phyloP scores from a whole-genome alignment of 2,329 filamentous ascomycete species.

The Ceratocystis eucalypticola region DNA sequence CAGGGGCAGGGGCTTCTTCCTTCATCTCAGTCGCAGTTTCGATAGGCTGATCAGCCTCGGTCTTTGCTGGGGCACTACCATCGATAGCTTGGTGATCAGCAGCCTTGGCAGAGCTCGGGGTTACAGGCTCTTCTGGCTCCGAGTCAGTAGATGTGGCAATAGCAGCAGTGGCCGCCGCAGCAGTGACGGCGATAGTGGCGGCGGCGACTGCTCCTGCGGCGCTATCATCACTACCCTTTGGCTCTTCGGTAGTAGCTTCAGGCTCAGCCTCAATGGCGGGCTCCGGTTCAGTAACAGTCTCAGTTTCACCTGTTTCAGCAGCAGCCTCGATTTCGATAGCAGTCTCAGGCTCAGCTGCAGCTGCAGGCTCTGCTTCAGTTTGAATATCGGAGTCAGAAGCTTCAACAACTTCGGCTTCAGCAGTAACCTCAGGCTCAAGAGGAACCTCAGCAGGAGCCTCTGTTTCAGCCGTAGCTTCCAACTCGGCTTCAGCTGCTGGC shows the following conservation, averaged over 20 bases:
- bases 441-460: slow-evolving; percentile 13
- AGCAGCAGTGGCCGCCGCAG: not conserved
- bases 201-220: not conserved
- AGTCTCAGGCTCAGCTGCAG: not conserved
- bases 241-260: not conserved
- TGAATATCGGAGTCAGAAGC: not conserved
- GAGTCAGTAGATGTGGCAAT: slow-evolving; percentile 1
- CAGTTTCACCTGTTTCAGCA: not conserved
- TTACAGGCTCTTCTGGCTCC: slow-evolving; percentile 2
- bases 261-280: not conserved
- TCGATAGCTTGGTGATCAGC: not conserved
- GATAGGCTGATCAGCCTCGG: not conserved
- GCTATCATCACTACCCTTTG: not conserved
- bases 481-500: not conserved
- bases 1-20: not conserved
- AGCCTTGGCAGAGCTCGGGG: not conserved
- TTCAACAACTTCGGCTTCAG: too few species aligned
- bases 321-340: slow-evolving; percentile 9
- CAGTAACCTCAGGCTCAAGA: too few species aligned
- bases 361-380: not conserved
- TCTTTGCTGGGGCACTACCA: not conserved
- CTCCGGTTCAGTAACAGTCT: not conserved
- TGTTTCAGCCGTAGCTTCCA: slow-evolving; percentile 8
- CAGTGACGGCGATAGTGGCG: not conserved
- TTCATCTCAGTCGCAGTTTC: not conserved